A percentile compares a stretch with the other conserved stretches of the same genome.
These are phyloP conservation scores for Epichloe glyceriae DNA, from an alignment of 2,329 filamentous ascomycete genomes.

Conservation along the genomic window DNA sequence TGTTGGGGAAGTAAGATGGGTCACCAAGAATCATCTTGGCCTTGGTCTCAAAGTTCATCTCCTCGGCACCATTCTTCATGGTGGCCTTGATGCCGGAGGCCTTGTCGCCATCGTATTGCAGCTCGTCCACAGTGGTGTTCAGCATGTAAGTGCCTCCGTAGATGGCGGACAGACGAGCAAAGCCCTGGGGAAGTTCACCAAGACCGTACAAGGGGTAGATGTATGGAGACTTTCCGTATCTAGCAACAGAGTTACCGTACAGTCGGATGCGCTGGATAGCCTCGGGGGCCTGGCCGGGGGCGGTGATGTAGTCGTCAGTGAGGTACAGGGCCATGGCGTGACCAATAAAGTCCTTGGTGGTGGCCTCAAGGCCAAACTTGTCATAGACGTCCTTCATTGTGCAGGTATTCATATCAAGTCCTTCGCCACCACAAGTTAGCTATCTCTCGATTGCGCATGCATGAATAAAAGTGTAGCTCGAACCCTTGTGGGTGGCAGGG, in stretches of 20 bases:
- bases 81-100: slow-evolving; percentile 95
- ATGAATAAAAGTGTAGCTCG: neutral
- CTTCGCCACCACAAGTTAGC: slow-evolving; percentile 29
- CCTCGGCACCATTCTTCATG: slow-evolving; percentile 69
- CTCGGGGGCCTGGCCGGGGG: slow-evolving; percentile 63
- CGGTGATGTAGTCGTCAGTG: slow-evolving; percentile 74
- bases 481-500: slow-evolving; percentile 79
- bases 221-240: slow-evolving; percentile 97
- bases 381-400: slow-evolving; percentile 99
- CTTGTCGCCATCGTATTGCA: slow-evolving; percentile 73
- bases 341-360: slow-evolving; percentile 89
- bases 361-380: slow-evolving; percentile 84
- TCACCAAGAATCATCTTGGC: slow-evolving; percentile 92
- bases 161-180: slow-evolving; percentile 92
- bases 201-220: slow-evolving; percentile 98
- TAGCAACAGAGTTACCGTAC: slow-evolving; percentile 94
- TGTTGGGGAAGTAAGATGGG: slow-evolving; percentile 89
- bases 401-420: slow-evolving; percentile 62
- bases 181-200: slow-evolving; percentile 92
- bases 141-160: slow-evolving; percentile 99
- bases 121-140: slow-evolving; percentile 85
- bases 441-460: neutral
- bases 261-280: slow-evolving; percentile 84
- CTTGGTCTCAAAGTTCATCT: slow-evolving; percentile 94
- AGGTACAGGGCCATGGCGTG: slow-evolving; percentile 97